Base-by-base conservation (phyloP, 805 yeast genomes). In the Myxozyma mucilagina region DNA sequence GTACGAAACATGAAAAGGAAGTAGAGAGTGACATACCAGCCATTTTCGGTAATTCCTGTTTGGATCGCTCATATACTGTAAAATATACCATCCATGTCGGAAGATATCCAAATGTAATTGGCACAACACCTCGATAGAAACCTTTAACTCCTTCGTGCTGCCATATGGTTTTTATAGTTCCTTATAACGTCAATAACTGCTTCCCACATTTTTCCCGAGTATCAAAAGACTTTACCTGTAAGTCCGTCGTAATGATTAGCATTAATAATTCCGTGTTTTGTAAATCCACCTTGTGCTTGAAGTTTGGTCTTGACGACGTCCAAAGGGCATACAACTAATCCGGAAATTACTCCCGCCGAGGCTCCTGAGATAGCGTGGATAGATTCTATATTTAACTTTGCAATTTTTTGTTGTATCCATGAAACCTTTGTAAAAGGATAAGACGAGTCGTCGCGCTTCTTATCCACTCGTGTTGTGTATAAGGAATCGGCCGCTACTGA, bases 51-150 rank as follows among this genome's bases (percentile, higher is more conserved):
- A 47, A 31, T 49, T 55, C 53, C 52, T 79, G 70, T 72, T 91
- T 92, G 32, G 91, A 86, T 58, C 81, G 77, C 71, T 93, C 98
- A 73, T 94, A 94, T 36, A 91, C 88, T 7, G 93, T 82, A 75
- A 94, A 94, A 73, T 94, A 94, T 50, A 94, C 89, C 80, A 91
- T 91, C 99, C 99, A 94, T 0, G 97, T 90, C 14, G 99, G 99
- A 69, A 94, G 85, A 74, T 94, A 94, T 0, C 99, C 99, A 53
- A 93, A 75, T 0, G 93, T 82, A 43, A 93, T 90, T n/a, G 99
- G 98, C 1, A 87, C 87, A 29, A 94, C 76, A 4, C 99, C 99
- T 63, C 96, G 78, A 72, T 94, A 94, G 13, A 94, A 78, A 0
- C 98, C 98, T 44, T 83, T 74, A 1, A 84, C 68, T 9, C 97